Conservation (phyloP, 305 asterid genomes). For the Fraxinus sp. region DNA sequence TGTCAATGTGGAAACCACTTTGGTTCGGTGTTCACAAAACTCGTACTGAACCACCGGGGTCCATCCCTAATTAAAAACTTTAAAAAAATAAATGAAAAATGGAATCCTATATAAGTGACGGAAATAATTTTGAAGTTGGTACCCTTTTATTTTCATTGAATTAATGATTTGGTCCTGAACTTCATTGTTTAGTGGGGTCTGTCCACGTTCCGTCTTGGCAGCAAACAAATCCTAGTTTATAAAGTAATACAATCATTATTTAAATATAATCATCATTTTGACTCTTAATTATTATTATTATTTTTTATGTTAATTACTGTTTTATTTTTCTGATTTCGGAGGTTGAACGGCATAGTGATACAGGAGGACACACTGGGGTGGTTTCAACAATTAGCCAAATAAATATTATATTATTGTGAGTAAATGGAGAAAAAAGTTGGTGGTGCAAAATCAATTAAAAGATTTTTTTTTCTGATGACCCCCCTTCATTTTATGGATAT, state of each 20-base stretch:
- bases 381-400: no score
- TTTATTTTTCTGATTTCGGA: not conserved
- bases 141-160: slow-evolving; percentile 1
- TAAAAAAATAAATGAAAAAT: not conserved
- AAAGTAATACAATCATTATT: not conserved
- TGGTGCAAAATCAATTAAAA: not conserved
- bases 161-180: slow-evolving; percentile 23
- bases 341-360: not conserved
- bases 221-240: slow-evolving; percentile 11
- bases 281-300: not conserved
- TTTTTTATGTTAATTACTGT: not conserved
- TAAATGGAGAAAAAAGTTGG: not conserved
- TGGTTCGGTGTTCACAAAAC: not conserved
- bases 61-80: not conserved
- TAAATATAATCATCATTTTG: not conserved
- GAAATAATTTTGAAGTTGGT: not conserved
- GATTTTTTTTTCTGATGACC: not conserved
- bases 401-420: not conserved
- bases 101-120: not conserved
- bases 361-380: no score
- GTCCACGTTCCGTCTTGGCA: slow-evolving; percentile 4
- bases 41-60: not conserved
- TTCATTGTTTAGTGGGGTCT: slow-evolving; percentile 21
- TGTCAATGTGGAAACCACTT: not conserved
- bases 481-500: not conserved